A percentile compares a stretch with the other conserved stretches of the same genome.
These are phyloP conservation scores for Pichia cactophila DNA, from an alignment of 1,139 yeast species.

Conservation along the genomic window DNA sequence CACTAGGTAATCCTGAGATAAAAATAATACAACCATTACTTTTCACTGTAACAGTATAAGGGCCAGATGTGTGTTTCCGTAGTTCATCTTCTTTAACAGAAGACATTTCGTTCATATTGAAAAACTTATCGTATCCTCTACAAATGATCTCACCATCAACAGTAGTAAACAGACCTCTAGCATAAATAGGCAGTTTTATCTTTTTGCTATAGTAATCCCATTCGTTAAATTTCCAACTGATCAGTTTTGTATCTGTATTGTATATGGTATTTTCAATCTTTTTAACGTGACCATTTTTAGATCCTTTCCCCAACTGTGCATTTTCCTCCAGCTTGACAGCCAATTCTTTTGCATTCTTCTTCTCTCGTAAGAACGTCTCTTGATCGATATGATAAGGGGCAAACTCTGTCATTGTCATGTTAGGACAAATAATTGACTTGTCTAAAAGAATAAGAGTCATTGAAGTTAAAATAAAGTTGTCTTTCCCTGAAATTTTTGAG, in stretches of 20 bases:
- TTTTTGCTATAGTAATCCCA: conserved; percentile 69
- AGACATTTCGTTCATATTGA: conserved; percentile 63
- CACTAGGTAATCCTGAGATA: conserved; percentile 67
- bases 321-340: not conserved
- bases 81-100: conserved; percentile 46
- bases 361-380: not conserved
- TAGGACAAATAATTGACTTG: too few relatives aligned
- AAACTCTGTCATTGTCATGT: not conserved
- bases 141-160: conserved; percentile 49
- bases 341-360: not conserved
- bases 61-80: conserved; percentile 50
- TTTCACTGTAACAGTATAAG: conserved; percentile 73
- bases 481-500: not conserved
- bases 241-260: conserved; percentile 26
- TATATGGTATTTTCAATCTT: conserved; percentile 29
- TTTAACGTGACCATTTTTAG: conserved; percentile 27
- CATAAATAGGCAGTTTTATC: conserved; percentile 56
- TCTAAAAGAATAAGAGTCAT: too few relatives aligned
- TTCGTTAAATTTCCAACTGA: conserved; percentile 82
- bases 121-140: conserved; percentile 93
- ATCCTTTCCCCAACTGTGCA: conserved; percentile 3
- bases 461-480: too few relatives aligned
- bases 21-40: conserved; percentile 93
- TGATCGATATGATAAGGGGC: not conserved
- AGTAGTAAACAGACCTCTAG: conserved; percentile 77